These are phyloP conservation scores for Phanerochaete carnosa DNA, from an alignment of 768 basidiomycete species.

Conservation along the genomic window DNA sequence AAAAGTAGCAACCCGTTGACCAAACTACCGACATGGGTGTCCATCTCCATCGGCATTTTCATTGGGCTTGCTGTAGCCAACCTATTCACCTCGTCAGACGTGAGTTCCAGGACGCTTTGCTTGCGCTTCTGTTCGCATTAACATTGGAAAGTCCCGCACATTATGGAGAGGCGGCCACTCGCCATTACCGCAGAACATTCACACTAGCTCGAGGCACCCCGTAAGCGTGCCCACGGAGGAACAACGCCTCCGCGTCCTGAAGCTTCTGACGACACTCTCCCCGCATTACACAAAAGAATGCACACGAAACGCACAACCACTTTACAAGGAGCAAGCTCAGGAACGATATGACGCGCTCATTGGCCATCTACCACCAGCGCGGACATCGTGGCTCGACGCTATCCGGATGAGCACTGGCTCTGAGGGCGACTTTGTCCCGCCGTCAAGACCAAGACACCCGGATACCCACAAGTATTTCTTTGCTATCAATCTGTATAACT, in stretches of 20 bases:
- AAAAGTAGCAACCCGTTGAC: slow-evolving; percentile 22
- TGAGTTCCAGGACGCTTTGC: slow-evolving; percentile 12
- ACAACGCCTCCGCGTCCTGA: slow-evolving; percentile 83
- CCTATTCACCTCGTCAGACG: slow-evolving; percentile 18
- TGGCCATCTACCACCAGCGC: slow-evolving; percentile 64
- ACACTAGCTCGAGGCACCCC: slow-evolving; percentile 46
- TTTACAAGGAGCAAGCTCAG: slow-evolving; percentile 80
- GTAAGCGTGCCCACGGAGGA: slow-evolving; percentile 75
- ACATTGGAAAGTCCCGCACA: slow-evolving; percentile 22
- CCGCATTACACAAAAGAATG: slow-evolving; percentile 94
- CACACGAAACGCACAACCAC: slow-evolving; percentile 76
- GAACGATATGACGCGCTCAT: slow-evolving; percentile 85
- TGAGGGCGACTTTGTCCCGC: slow-evolving; percentile 35
- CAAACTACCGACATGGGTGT: slow-evolving; percentile 27
- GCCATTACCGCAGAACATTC: slow-evolving; percentile 45
- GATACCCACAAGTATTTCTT: slow-evolving; percentile 97
- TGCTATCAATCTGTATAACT: slow-evolving; percentile 99
- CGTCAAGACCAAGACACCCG: slow-evolving; percentile 31
- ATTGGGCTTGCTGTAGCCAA: slow-evolving; percentile 25
- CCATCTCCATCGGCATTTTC: slow-evolving; percentile 24
- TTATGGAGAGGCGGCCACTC: slow-evolving; percentile 55
- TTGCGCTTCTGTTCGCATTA: neutral
- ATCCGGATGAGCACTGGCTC: slow-evolving; percentile 46
- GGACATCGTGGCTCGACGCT: slow-evolving; percentile 57
- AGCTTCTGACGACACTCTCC: slow-evolving; percentile 82